These are phyloP conservation scores for Lipomyces starkeyi DNA, from an alignment of 805 yeast genomes.

Conservation along the genomic window DNA sequence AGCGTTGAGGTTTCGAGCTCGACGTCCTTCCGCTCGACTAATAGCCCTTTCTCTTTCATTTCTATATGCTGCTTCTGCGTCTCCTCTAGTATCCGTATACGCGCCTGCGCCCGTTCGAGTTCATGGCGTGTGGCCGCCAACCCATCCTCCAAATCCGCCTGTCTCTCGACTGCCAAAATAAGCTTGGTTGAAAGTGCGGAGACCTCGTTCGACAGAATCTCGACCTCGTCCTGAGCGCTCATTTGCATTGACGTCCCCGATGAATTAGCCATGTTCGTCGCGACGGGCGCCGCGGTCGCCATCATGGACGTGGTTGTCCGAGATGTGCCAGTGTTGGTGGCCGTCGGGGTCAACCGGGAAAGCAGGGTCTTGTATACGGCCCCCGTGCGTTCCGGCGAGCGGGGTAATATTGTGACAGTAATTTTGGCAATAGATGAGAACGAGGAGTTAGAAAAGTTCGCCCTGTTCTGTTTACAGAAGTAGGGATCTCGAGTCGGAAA, in stretches of 20 bases:
- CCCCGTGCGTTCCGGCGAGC: constrained; percentile 19
- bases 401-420: constrained; percentile 13
- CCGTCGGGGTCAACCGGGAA: constrained; percentile 24
- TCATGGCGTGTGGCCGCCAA: constrained; percentile 35
- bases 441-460: not conserved
- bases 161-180: constrained; percentile 41
- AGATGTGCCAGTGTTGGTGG: constrained; percentile 11
- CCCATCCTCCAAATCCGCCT: constrained; percentile 41
- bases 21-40: constrained; percentile 45
- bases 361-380: constrained; percentile 20
- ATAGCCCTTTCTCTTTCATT: constrained; percentile 24
- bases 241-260: constrained; percentile 15
- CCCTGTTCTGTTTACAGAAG: not conserved
- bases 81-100: constrained; percentile 31
- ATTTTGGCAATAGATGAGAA: constrained; percentile 10
- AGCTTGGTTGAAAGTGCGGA: constrained; percentile 41
- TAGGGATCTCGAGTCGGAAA: not conserved
- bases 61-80: constrained; percentile 21
- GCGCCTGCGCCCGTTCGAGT: constrained; percentile 20
- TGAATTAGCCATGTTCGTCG: constrained; percentile 2
- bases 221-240: constrained; percentile 32
- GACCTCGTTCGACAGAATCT: constrained; percentile 32
- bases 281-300: not conserved
- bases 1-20: constrained; percentile 44
- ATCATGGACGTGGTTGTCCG: not conserved